These are phyloP conservation scores for Pythium dissimile DNA, from an alignment of 352 stramenopile genomes.

Conservation along the genomic window DNA sequence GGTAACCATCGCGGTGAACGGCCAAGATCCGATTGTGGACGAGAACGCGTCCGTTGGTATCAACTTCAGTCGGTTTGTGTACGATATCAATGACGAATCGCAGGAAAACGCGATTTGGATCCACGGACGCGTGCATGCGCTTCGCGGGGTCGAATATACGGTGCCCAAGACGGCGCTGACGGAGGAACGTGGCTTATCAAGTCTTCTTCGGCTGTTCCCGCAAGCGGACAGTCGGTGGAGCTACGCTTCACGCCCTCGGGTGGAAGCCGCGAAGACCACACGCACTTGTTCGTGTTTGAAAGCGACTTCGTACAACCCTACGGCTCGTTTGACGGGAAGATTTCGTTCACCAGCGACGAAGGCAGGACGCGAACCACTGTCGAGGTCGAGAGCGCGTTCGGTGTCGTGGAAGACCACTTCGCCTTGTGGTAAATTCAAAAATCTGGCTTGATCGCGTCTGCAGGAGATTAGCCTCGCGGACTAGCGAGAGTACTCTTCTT, in stretches of 20 bases:
- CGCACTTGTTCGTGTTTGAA: constrained; percentile 26
- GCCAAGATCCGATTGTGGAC: background rate
- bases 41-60: constrained; percentile 31
- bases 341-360: constrained; percentile 13
- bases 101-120: constrained; percentile 53
- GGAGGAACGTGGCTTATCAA: constrained; percentile 19
- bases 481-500: too few species aligned
- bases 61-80: constrained; percentile 43
- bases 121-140: constrained; percentile 31
- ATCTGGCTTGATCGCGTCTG: too few species aligned
- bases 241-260: constrained; percentile 29
- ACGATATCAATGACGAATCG: constrained; percentile 46
- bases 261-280: constrained; percentile 31
- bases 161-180: constrained; percentile 18
- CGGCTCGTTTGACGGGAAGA: constrained; percentile 22
- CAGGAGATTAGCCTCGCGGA: too few species aligned
- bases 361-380: constrained; percentile 13
- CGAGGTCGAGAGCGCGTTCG: constrained; percentile 32
- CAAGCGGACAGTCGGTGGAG: constrained; percentile 17
- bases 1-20: constrained; percentile 11
- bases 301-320: constrained; percentile 47
- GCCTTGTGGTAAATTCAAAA: constrained; percentile 27
- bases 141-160: constrained; percentile 32
- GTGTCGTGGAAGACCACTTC: constrained; percentile 42
- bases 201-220: background rate